Conservation (phyloP, 108 stramenopile genomes). For the Fragilaria radians region DNA sequence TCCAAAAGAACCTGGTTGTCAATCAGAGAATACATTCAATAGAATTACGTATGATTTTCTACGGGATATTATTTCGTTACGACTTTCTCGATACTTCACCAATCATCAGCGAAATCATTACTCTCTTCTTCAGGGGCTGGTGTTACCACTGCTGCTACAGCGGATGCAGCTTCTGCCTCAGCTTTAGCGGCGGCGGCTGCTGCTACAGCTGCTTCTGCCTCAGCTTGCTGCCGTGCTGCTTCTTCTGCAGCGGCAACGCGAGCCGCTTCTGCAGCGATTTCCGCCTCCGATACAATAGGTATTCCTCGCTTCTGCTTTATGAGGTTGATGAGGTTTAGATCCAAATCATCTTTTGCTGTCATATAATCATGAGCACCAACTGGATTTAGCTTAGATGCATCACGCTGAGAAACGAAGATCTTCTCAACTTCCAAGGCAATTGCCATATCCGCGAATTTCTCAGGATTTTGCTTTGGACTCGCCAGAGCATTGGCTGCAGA, state of each 20-base stretch:
- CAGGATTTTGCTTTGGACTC: constrained; percentile 74
- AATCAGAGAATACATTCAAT: no score
- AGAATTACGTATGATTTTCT: no score
- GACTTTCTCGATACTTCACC: constrained; percentile 44
- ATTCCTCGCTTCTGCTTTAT: constrained; percentile 63
- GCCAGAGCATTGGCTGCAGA: constrained; percentile 90
- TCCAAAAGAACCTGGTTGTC: no score
- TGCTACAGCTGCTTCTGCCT: constrained; percentile 11
- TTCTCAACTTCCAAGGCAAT: constrained; percentile 89
- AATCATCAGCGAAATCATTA: constrained; percentile 79
- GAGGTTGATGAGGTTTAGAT: constrained; percentile 80
- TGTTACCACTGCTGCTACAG: constrained; percentile 18
- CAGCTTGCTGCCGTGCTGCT: constrained; percentile 17
- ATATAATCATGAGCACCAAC: constrained; percentile 71
- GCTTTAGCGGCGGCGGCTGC: constrained; percentile 14
- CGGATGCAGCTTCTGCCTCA: constrained; percentile 1
- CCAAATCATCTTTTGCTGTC: constrained; percentile 86
- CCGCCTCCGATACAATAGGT: neutral
- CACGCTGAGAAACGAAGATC: constrained; percentile 82
- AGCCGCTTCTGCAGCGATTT: neutral
- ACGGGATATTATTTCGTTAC: no score
- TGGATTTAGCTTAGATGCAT: constrained; percentile 50
- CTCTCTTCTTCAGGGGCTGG: constrained; percentile 22
- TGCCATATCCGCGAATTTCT: constrained; percentile 86
- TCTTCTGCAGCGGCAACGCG: constrained; percentile 20